Base-by-base conservation (phyloP, 148 eudicot species). In the Tetragonia tetragonoides region DNA sequence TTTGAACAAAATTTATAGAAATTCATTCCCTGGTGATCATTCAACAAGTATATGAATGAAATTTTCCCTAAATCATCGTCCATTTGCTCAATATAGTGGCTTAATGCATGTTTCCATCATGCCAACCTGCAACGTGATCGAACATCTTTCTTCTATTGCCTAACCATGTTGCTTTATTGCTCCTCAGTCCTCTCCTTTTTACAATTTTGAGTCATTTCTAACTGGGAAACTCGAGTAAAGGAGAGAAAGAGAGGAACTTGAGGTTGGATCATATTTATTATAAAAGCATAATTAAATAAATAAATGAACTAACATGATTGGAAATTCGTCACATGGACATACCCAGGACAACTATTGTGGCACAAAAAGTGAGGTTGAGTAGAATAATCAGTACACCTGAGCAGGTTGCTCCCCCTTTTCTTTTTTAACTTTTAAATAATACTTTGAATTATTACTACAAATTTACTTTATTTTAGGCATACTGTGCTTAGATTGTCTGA, bases 71-170 rank as follows among this genome's bases (percentile, higher is more conserved):
- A 9, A 62, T 78, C 61, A 46, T 46, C 46, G 68, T 71, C 20
- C 69, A 12, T 51, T 72, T 21, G 72, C 34, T 28, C 34, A 28
- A 28, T 28, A 28, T 28, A 28, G 66, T 66, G 66, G 47, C 37
- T 10, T 74, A 28, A 62, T 75, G 53, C 74, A 12, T 80, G 83
- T 69, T 80, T 80, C 75, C 75, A 75, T 75, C 74, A 75, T 80
- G 79, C 79, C 75, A 80, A 80, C 79, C 75, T 69, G 49, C 12
- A 80, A 80, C 79, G 74, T 80, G 78, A 74, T 56, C 4, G 46
- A 70, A 68, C 28, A 66, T 61, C 41, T 37, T 37, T 17, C 20
- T 49, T 23, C 51, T 70, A 18, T 7, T 65, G 28, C 2, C 60
- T 68, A 47, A 46, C 61, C 60, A 20, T 9, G 62, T 28, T 75